Evolutionary conservation across 345 rosid genomes (phyloP).

Genomic region (Gossypium stocksii): DNA sequence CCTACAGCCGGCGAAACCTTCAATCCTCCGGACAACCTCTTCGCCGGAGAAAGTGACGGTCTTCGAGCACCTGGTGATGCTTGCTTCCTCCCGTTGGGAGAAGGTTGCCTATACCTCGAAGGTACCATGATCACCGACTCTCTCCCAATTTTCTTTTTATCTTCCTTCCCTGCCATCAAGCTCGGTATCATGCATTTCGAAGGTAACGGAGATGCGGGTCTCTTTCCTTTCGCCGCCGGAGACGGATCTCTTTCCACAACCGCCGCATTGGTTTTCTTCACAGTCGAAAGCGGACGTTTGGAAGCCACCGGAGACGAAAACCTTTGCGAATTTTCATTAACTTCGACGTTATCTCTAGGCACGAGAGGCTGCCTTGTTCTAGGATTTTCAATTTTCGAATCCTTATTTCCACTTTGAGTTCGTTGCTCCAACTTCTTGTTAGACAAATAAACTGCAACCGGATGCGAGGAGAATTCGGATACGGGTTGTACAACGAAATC

Average conservation of each 20-base stretch:
- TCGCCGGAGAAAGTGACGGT: constrained; percentile 70
- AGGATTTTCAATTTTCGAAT: constrained; percentile 26
- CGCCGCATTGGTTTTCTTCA: constrained; percentile 34
- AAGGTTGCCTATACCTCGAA: constrained; percentile 87
- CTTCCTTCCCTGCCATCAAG: constrained; percentile 64
- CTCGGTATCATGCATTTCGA: constrained; percentile 89
- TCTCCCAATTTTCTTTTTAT: constrained; percentile 53
- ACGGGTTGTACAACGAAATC: constrained; percentile 86
- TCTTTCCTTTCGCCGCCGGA: constrained; percentile 60
- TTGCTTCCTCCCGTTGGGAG: constrained; percentile 74
- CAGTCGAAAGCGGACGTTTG: constrained; percentile 49
- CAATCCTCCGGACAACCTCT: constrained; percentile 68
- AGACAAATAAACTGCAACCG: constrained; percentile 61
- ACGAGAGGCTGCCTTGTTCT: constrained; percentile 55
- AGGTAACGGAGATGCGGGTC: constrained; percentile 85
- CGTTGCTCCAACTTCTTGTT: constrained; percentile 35
- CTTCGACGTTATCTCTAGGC: constrained; percentile 30
- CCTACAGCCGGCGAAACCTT: constrained; percentile 62
- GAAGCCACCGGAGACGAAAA: constrained; percentile 73
- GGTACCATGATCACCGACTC: constrained; percentile 89
- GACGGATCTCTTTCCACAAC: constrained; percentile 68
- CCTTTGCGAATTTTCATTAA: constrained; percentile 33
- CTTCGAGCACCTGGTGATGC: constrained; percentile 68
- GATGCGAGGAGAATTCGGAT: constrained; percentile 65
- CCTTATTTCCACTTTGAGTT: constrained; percentile 10